Conservation (phyloP, 1,284 basidiomycete genomes). For the Leucoagaricus sp. region DNA sequence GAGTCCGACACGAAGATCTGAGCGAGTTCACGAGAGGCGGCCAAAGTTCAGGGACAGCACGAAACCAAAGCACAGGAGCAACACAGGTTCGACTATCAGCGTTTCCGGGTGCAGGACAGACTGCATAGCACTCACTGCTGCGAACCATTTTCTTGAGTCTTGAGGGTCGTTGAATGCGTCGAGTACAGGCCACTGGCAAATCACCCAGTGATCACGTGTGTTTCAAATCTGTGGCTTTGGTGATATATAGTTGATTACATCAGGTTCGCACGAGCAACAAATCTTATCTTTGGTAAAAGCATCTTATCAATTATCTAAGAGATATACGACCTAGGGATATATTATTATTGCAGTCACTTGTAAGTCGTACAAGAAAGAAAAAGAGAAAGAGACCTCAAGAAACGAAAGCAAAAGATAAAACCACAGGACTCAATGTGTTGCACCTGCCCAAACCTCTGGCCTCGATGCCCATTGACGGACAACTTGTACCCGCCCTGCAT, state of each 20-base stretch:
- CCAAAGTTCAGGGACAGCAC: not conserved
- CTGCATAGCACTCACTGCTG: slow-evolving; percentile 52
- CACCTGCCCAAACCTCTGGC: slow-evolving; percentile 34
- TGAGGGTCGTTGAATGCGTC: slow-evolving; percentile 45
- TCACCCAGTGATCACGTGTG: slow-evolving; percentile 31
- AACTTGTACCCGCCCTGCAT: slow-evolving; percentile 25
- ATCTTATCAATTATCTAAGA: too few relatives aligned
- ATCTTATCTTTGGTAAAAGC: slow-evolving; percentile 14
- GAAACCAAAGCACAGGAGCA: slow-evolving; percentile 6
- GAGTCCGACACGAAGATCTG: slow-evolving; percentile 89
- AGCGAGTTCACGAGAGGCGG: not conserved
- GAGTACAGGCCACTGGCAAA: slow-evolving; percentile 15
- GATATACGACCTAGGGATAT: not conserved
- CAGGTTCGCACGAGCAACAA: slow-evolving; percentile 23
- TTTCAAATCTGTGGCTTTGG: slow-evolving; percentile 28
- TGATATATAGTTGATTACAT: slow-evolving; percentile 35
- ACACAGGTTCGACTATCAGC: slow-evolving; percentile 18
- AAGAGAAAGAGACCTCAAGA: slow-evolving; percentile 15
- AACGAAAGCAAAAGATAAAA: slow-evolving; percentile 23
- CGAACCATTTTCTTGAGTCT: slow-evolving; percentile 72
- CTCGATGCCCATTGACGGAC: slow-evolving; percentile 47
- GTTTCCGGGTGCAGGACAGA: slow-evolving; percentile 1
- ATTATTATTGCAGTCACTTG: slow-evolving; percentile 13
- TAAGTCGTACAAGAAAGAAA: not conserved
- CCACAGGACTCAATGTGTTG: slow-evolving; percentile 28